Evolutionary conservation across 176 grass and related monocot genomes (phyloP), one percentile per base, ranked within the genome.

Genomic region (Ampelocalamus luodianensis): DNA sequence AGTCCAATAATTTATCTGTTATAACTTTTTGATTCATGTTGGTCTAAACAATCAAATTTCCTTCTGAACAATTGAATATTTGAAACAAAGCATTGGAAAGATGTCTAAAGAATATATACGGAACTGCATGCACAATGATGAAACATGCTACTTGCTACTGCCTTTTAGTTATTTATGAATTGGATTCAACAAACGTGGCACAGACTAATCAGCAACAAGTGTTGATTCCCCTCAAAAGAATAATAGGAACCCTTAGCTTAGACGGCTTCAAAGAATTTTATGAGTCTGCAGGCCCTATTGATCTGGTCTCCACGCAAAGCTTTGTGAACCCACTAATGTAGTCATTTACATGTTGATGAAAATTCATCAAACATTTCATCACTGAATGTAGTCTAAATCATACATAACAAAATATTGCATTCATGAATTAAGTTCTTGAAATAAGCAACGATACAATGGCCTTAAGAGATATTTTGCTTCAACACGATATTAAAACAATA

Each of bases 201-300:
- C 11, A 14, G 54, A 77, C 22, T 60, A 77, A 77, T 77, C 54
- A 8, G 54, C 36, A 17, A 23, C 12, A 2, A 58, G 1, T 42
- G 34, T 12, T 40, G 11, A 6, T 54, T 42, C 62, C 23, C 1
- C 8, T 64, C 23, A 48, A 46, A 79, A 43, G 32, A 23, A 58
- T 76, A 55, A 14, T 38, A 43, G 5, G 12, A 24, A 26, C 38
- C 29, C 8, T 78, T 44, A 10, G 20, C 6, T 32, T 45, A 3
- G 76, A 48, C 59, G 42, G 59, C 9, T 79, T 48, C 58, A 48
- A 79, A 79, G 37, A 78, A 62, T 12, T 40, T 60, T 60, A 23
- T 32, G 20, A 32, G 27, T 11, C 23, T 20, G n/a, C 4, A 36
- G 38, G 7, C 44, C 62, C 15, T 20, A 34, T 79, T 79, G 15